A percentile compares a stretch with the other conserved stretches of the same genome.
Conservation (phyloP, 768 basidiomycete genomes). For the Leucogyrophana mollusca region DNA sequence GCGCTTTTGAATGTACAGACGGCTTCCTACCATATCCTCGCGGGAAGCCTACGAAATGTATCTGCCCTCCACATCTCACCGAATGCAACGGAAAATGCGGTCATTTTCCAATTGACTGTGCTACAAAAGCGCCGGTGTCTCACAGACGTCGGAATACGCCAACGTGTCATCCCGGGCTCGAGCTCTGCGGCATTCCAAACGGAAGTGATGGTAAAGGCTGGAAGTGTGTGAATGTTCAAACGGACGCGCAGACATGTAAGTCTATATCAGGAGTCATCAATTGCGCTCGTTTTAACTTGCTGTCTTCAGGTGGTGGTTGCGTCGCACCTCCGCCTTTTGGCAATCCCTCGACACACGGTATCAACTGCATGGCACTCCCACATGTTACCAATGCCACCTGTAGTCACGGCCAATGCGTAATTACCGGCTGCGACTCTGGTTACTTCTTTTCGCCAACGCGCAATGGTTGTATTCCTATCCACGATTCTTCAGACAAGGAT, state of each 20-base stretch:
- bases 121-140: constrained; percentile 10
- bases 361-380: constrained; percentile 32
- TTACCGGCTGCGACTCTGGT: constrained; percentile 23
- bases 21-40: constrained; percentile 23
- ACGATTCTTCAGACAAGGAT: not conserved
- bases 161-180: constrained; percentile 20
- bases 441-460: constrained; percentile 10
- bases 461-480: constrained; percentile 12
- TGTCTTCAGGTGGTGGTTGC: constrained; percentile 34
- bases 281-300: not conserved
- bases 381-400: constrained; percentile 29
- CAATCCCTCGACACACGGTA: constrained; percentile 14
- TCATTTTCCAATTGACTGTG: constrained; percentile 19
- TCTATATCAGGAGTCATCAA: not conserved
- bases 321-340: constrained; percentile 20
- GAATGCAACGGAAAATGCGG: constrained; percentile 33
- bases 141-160: constrained; percentile 14
- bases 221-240: constrained; percentile 29
- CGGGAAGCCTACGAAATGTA: constrained; percentile 19
- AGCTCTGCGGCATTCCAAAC: constrained; percentile 24
- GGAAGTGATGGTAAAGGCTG: constrained; percentile 17
- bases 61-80: constrained; percentile 20
- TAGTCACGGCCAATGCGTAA: constrained; percentile 21
- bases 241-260: constrained; percentile 30
- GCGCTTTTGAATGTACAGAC: constrained; percentile 28